Conservation (phyloP, 1,284 basidiomycete species). For the Phylloporus sp. region DNA sequence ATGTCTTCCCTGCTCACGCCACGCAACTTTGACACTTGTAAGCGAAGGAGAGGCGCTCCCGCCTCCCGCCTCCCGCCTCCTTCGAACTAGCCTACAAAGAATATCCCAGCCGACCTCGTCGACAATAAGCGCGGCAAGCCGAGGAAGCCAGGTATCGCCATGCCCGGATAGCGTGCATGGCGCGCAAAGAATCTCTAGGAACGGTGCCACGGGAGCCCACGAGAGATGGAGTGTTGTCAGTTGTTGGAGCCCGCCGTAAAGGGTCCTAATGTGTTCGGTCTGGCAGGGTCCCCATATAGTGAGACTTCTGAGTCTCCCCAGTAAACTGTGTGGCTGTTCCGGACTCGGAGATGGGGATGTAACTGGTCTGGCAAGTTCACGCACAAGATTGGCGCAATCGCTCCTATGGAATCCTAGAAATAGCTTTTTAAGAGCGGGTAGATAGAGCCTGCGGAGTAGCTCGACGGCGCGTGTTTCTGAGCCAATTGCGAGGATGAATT, state of each 20-base stretch:
- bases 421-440: slow-evolving; percentile 53
- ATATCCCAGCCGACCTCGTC: background rate
- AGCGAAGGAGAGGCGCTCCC: slow-evolving; percentile 21
- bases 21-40: slow-evolving; percentile 36
- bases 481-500: slow-evolving; percentile 54
- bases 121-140: background rate
- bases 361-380: slow-evolving; percentile 40
- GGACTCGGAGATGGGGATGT: slow-evolving; percentile 31
- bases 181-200: slow-evolving; percentile 47
- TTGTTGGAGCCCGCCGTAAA: slow-evolving; percentile 50
- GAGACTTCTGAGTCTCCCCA: slow-evolving; percentile 49
- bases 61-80: slow-evolving; percentile 44
- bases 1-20: background rate
- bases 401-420: slow-evolving; percentile 51
- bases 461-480: slow-evolving; percentile 46
- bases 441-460: slow-evolving; percentile 50
- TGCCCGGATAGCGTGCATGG: slow-evolving; percentile 14
- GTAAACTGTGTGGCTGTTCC: slow-evolving; percentile 42
- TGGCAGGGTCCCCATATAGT: slow-evolving; percentile 45
- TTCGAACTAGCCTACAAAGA: slow-evolving; percentile 17
- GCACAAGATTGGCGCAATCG: slow-evolving; percentile 47
- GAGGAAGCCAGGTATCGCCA: background rate
- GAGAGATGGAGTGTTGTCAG: slow-evolving; percentile 45
- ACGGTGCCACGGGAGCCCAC: slow-evolving; percentile 35
- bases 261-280: no score